phyloP scores from a whole-genome alignment of 2,329 filamentous ascomycete genomes.

The Torrubiella hemipterigena region DNA sequence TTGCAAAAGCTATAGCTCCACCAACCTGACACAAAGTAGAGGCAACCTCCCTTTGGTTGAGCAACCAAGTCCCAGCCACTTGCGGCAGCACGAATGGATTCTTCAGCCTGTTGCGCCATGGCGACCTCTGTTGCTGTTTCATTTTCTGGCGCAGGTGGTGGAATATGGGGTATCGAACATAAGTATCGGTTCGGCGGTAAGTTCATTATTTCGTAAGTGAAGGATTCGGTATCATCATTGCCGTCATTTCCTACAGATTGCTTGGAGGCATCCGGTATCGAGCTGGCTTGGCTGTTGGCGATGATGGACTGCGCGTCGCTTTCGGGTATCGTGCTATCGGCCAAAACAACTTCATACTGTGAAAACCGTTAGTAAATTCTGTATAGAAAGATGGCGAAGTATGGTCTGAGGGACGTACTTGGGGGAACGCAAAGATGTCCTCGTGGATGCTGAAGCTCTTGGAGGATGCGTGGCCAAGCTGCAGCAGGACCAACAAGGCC shows the following conservation, averaged over 20 bases:
- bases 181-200: constrained; percentile 61
- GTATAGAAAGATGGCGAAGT: neutral
- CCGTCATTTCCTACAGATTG: too few relatives aligned
- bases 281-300: constrained; percentile 20
- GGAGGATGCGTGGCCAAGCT: constrained; percentile 35
- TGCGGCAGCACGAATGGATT: constrained; percentile 63
- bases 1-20: constrained; percentile 97
- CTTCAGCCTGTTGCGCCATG: constrained; percentile 65
- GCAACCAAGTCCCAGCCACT: constrained; percentile 71
- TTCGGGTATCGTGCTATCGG: constrained; percentile 60
- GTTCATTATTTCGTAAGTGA: constrained; percentile 62
- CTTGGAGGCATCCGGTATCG: constrained; percentile 20
- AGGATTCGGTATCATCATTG: constrained; percentile 15
- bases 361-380: constrained; percentile 1
- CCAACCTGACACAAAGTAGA: constrained; percentile 78
- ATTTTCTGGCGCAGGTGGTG: constrained; percentile 42
- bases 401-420: constrained; percentile 39
- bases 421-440: constrained; percentile 76
- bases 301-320: constrained; percentile 54
- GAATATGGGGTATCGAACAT: constrained; percentile 70
- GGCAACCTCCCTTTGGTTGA: constrained; percentile 69
- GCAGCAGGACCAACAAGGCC: constrained; percentile 29
- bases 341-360: constrained; percentile 72
- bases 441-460: constrained; percentile 73
- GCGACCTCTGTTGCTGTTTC: constrained; percentile 56